Conservation (phyloP, 495 filamentous ascomycete species). For the Penicillium longicatenatum region DNA sequence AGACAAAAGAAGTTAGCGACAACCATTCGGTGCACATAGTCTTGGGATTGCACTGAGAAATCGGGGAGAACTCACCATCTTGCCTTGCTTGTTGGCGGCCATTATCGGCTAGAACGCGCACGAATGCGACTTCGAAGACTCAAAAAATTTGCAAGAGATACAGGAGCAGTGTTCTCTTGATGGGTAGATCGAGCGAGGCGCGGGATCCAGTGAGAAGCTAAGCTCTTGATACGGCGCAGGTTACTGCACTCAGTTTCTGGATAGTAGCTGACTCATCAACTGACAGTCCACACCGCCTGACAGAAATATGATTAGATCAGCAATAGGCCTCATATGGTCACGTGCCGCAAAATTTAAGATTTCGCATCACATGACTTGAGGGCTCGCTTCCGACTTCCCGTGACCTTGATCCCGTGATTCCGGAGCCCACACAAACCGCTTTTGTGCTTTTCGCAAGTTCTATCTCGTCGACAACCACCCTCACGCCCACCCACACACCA, state of each 20-base stretch:
- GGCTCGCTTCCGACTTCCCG: constrained; percentile 44
- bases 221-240: constrained; percentile 18
- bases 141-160: constrained; percentile 48
- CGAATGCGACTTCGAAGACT: constrained; percentile 66
- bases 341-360: not conserved
- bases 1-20: constrained; percentile 65
- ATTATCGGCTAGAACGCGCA: constrained; percentile 64
- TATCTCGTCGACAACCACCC: constrained; percentile 49
- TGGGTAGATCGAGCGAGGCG: constrained; percentile 17
- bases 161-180: constrained; percentile 29
- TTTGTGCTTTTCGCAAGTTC: constrained; percentile 42
- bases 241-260: constrained; percentile 23
- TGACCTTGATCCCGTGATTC: constrained; percentile 26
- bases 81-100: constrained; percentile 91
- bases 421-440: constrained; percentile 45
- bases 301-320: constrained; percentile 8
- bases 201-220: constrained; percentile 27
- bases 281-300: constrained; percentile 2
- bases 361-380: constrained; percentile 4
- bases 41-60: constrained; percentile 30
- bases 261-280: constrained; percentile 22
- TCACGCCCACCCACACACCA: constrained; percentile 39
- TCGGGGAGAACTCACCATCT: constrained; percentile 79
- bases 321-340: not conserved
- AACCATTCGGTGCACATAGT: constrained; percentile 57